Conservation (phyloP, 305 asterid genomes). For the Solanum aculeatissimum region DNA sequence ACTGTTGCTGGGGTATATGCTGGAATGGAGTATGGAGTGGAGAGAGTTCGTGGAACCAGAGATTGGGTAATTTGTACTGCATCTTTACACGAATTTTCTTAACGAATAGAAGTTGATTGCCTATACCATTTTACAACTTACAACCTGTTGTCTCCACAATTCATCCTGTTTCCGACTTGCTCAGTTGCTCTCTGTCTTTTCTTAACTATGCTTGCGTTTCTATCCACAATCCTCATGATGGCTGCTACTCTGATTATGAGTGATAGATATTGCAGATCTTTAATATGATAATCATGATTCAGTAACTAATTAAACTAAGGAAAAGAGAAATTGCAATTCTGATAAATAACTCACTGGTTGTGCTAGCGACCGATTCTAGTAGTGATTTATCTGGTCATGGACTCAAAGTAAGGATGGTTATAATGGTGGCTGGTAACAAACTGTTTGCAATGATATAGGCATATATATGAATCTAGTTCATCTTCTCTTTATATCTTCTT, state of each 20-base stretch:
- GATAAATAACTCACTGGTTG: background rate
- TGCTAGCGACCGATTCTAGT: background rate
- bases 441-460: background rate
- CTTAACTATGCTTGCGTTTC: background rate
- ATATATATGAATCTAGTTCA: background rate
- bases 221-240: background rate
- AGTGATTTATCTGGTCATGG: background rate
- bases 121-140: background rate
- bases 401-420: background rate
- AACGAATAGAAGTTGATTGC: background rate
- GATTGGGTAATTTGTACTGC: constrained; percentile 49
- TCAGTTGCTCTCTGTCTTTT: background rate
- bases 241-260: background rate
- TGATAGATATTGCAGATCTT: background rate
- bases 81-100: background rate
- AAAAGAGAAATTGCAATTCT: background rate
- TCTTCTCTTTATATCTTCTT: background rate
- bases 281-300: background rate
- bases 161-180: background rate
- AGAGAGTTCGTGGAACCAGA: constrained; percentile 55
- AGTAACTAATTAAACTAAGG: background rate
- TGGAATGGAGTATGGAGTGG: constrained; percentile 58
- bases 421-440: background rate
- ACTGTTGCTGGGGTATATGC: constrained; percentile 66
- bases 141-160: background rate